A percentile compares a stretch with the other conserved stretches of the same genome.
These are phyloP conservation scores for Gregarina niphandrodes DNA, from an alignment of 169 alveolate genomes.

Conservation along the genomic window DNA sequence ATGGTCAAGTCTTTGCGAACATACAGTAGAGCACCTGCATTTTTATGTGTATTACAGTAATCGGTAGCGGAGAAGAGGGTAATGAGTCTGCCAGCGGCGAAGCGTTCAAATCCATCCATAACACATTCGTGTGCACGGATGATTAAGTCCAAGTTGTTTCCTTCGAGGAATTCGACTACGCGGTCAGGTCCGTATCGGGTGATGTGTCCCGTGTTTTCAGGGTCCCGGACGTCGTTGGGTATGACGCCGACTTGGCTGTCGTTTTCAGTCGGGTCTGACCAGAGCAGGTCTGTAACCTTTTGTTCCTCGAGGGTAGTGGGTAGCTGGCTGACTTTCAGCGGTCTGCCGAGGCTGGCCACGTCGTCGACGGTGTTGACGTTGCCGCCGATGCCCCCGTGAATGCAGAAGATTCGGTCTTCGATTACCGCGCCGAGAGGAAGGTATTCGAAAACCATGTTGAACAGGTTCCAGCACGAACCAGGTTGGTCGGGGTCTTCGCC, in stretches of 20 bases:
- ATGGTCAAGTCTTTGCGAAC: conserved; percentile 80
- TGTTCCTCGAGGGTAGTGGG: conserved; percentile 44
- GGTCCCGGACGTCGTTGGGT: conserved; percentile 90
- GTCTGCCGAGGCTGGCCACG: conserved; percentile 63
- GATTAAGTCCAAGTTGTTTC: conserved; percentile 44
- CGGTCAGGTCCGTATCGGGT: conserved; percentile 89
- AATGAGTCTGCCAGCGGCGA: conserved; percentile 94
- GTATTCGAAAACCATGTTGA: conserved; percentile 81
- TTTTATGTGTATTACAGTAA: conserved; percentile 95
- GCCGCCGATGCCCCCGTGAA: conserved; percentile 98
- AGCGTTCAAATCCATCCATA: conserved; percentile 98
- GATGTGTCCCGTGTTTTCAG: conserved; percentile 93
- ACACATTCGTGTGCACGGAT: conserved; percentile 95
- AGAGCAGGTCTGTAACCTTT: conserved; percentile 43
- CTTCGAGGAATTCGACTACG: conserved; percentile 55
- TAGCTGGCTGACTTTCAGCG: conserved; percentile 76
- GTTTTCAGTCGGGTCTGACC: conserved; percentile 67
- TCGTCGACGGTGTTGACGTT: conserved; percentile 55
- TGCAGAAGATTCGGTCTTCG: conserved; percentile 82
- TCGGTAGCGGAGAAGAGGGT: conserved; percentile 96
- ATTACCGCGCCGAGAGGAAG: conserved; percentile 95
- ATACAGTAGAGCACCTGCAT: conserved; percentile 93
- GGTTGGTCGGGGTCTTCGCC: conserved; percentile 71
- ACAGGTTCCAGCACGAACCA: conserved; percentile 67
- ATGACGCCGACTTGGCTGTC: conserved; percentile 85